Evolutionary conservation across 352 stramenopile genomes (phyloP).

Genomic region (Globisporangium orthogonon): DNA sequence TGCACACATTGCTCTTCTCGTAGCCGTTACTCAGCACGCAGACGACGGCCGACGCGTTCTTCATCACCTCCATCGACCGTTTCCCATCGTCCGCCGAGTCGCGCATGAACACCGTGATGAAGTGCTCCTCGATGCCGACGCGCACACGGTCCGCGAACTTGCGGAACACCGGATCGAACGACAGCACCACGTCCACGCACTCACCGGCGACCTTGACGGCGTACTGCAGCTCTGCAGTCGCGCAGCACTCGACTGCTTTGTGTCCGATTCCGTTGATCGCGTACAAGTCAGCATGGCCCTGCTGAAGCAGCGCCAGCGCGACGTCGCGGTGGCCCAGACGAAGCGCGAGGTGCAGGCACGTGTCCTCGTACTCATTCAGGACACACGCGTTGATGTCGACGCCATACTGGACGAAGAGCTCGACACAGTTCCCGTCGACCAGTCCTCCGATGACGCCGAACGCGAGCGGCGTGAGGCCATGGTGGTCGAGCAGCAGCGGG

Average conservation of each 20-base stretch:
- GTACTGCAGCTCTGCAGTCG: constrained; percentile 68
- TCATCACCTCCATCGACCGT: constrained; percentile 45
- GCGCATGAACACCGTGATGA: constrained; percentile 71
- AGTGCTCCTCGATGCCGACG: constrained; percentile 64
- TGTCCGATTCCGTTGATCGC: constrained; percentile 42
- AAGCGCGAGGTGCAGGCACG: constrained; percentile 65
- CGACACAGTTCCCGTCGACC: constrained; percentile 35
- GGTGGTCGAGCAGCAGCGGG: constrained; percentile 38
- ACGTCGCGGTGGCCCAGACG: constrained; percentile 50
- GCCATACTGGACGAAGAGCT: constrained; percentile 45
- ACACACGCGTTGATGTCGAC: constrained; percentile 44
- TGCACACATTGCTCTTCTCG: constrained; percentile 52
- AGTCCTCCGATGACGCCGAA: constrained; percentile 55
- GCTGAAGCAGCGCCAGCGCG: constrained; percentile 52
- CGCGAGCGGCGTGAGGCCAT: constrained; percentile 59
- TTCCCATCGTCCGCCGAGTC: constrained; percentile 32
- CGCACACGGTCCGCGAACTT: constrained; percentile 55
- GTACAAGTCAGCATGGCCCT: constrained; percentile 48
- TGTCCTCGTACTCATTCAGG: constrained; percentile 49
- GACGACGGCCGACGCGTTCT: constrained; percentile 59
- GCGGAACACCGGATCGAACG: constrained; percentile 62
- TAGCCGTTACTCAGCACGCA: constrained; percentile 70
- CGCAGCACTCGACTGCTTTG: constrained; percentile 66
- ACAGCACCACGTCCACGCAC: constrained; percentile 75
- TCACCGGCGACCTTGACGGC: constrained; percentile 61